Conservation (phyloP, 1,284 basidiomycete species). For the Golubevia sp. region DNA sequence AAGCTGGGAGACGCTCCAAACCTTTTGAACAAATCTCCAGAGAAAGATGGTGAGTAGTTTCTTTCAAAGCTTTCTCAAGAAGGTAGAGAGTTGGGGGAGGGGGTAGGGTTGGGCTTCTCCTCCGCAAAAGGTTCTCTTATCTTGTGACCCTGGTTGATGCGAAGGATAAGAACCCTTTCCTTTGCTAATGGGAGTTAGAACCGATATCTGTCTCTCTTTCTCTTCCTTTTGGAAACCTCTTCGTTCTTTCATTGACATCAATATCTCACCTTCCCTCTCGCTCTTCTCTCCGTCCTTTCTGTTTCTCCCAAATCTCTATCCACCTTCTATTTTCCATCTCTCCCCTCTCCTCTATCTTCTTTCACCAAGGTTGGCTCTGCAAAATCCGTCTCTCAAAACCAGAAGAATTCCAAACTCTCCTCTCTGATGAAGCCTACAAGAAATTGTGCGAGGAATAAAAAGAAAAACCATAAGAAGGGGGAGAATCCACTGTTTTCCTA, state of each 20-base stretch:
- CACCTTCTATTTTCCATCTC: too few relatives aligned
- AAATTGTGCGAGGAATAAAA: slow-evolving; percentile 69
- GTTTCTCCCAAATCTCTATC: too few relatives aligned
- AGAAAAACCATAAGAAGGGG: too few relatives aligned
- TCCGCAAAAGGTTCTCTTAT: slow-evolving; percentile 2
- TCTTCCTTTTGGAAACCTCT: too few relatives aligned
- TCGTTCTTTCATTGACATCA: too few relatives aligned
- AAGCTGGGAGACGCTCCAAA: slow-evolving; percentile 73
- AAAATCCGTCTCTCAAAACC: slow-evolving; percentile 83
- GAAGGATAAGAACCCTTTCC: too few relatives aligned
- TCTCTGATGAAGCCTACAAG: slow-evolving; percentile 80
- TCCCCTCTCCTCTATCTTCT: slow-evolving; percentile 1
- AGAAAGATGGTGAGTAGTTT: slow-evolving; percentile 79
- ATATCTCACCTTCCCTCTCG: too few relatives aligned
- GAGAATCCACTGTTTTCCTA: too few relatives aligned
- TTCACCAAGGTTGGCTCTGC: slow-evolving; percentile 83
- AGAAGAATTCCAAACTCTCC: slow-evolving; percentile 74
- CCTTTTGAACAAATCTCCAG: slow-evolving; percentile 86
- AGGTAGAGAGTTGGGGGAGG: background rate
- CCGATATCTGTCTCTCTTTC: too few relatives aligned
- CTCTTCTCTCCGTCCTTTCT: too few relatives aligned
- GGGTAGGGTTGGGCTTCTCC: background rate
- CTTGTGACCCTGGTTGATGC: background rate
- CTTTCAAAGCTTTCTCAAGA: too few relatives aligned
- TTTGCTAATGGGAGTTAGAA: too few relatives aligned